Evolutionary conservation across 2,329 filamentous ascomycete species (phyloP).

Genomic region (Ploettnerulaceae sp.): DNA sequence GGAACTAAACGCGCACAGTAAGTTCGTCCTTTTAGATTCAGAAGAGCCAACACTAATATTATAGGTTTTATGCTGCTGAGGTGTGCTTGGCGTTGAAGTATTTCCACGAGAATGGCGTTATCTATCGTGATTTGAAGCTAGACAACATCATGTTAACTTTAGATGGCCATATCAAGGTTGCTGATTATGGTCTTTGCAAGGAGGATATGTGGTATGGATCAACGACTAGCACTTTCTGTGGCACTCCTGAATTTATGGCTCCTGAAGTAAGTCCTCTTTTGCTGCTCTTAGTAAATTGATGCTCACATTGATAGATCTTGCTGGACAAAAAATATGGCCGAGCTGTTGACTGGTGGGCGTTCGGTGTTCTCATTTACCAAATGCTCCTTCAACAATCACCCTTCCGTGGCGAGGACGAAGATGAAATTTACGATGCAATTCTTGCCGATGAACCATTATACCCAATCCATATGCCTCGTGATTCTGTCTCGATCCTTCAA

Average conservation of each 20-base stretch:
- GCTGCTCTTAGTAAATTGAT: constrained; percentile 6
- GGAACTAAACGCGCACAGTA: constrained; percentile 93
- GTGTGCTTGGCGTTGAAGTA: constrained; percentile 97
- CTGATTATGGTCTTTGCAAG: constrained; percentile 97
- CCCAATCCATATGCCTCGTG: constrained; percentile 96
- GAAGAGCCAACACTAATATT: constrained; percentile 23
- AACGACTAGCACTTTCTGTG: constrained; percentile 96
- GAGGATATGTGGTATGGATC: constrained; percentile 99
- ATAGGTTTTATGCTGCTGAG: constrained; percentile 91
- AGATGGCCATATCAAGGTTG: constrained; percentile 98
- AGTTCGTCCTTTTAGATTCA: constrained; percentile 36
- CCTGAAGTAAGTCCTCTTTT: constrained; percentile 64
- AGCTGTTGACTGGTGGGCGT: constrained; percentile 99
- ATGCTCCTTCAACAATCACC: constrained; percentile 99
- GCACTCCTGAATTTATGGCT: constrained; percentile 99
- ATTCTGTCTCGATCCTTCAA: constrained; percentile 95
- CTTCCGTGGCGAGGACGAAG: constrained; percentile 97
- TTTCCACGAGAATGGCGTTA: constrained; percentile 98
- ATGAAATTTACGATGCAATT: constrained; percentile 99
- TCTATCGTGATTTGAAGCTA: constrained; percentile 79
- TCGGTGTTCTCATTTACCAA: constrained; percentile 97
- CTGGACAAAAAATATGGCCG: constrained; percentile 98
- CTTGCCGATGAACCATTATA: constrained; percentile 95
- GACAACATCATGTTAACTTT: constrained; percentile 90
- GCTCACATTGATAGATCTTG: constrained; percentile 62